Base-by-base conservation (phyloP, 495 filamentous ascomycete genomes). In the Penicillium odoratum region DNA sequence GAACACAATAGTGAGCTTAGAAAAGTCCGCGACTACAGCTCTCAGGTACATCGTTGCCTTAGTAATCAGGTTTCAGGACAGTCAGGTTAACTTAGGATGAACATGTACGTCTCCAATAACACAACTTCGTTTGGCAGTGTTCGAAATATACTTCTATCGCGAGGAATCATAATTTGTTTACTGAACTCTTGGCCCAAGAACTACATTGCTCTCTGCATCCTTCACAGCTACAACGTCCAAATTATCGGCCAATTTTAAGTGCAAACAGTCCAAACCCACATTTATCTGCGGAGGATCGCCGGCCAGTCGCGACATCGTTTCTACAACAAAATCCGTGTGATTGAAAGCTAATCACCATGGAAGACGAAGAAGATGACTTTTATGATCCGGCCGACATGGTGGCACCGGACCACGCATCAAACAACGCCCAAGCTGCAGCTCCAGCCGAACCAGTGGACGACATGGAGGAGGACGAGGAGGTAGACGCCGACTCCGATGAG, bases 401-500 rank as follows among this genome's bases (percentile, higher is more conserved):
- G n/a, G 70, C 69, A 25, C 55, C 65, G 3, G 53, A 53, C 21
- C 71, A 76, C 18, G 57, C 55, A 9, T 61, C 69, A 21, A 66
- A 69, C 50, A 57, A 64, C 28, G 48, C 61, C 30, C 60, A 70
- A 42, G 62, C 67, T 51, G 51, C 63, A 33, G 53, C 59, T 44
- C 45, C 56, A 43, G 57, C 29, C 15, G 59, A 65, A 57, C 55
- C 38, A 25, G 67, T 81, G 31, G 70, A 86, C 45, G 82, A 84
- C 55, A 89, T 88, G 48, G 53, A 60, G 48, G 87, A 90, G 58
- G 83, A 83, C 3, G 87, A 88, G 53, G 90, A 90, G 73, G 87
- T 90, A 49, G 91, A 92, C 60, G 88, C 87, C 15, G 81, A 85
- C 36, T 84, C 87, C 51, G 84, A 87, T 36, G 85, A 58, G 74